These are phyloP conservation scores for Somion occarium DNA, from an alignment of 1,284 basidiomycete genomes.

Conservation along the genomic window DNA sequence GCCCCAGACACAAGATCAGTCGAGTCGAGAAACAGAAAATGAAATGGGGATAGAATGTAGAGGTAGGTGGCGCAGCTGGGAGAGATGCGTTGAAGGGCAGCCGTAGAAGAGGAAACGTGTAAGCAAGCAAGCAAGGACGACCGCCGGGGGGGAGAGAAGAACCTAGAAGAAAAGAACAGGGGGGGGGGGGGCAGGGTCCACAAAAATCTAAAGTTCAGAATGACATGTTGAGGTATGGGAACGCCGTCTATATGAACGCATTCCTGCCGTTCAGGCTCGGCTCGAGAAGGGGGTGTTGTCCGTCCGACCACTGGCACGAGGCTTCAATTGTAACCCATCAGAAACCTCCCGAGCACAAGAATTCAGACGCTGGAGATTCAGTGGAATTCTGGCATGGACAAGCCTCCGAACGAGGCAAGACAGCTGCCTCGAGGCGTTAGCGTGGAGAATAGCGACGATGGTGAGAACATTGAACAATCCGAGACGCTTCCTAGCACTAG, in stretches of 20 bases:
- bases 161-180: background rate
- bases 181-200: too few relatives aligned
- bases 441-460: background rate
- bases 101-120: background rate
- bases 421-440: constrained; percentile 1
- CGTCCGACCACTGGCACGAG: background rate
- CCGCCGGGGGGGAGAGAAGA: too few relatives aligned
- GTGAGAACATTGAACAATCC: background rate
- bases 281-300: background rate
- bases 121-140: background rate
- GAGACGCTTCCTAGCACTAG: background rate
- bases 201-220: background rate
- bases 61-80: background rate
- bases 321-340: background rate
- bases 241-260: background rate
- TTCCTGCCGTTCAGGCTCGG: background rate
- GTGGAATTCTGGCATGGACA: background rate
- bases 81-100: background rate
- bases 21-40: background rate
- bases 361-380: background rate
- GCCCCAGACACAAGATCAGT: background rate
- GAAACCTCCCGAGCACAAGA: background rate
- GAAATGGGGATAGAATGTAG: background rate
- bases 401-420: background rate
- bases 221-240: background rate